Percentiles rank a stretch among this genome's conserved stretches.
Conservation (phyloP, 495 filamentous ascomycete genomes). For the Hamigera avellanea region DNA sequence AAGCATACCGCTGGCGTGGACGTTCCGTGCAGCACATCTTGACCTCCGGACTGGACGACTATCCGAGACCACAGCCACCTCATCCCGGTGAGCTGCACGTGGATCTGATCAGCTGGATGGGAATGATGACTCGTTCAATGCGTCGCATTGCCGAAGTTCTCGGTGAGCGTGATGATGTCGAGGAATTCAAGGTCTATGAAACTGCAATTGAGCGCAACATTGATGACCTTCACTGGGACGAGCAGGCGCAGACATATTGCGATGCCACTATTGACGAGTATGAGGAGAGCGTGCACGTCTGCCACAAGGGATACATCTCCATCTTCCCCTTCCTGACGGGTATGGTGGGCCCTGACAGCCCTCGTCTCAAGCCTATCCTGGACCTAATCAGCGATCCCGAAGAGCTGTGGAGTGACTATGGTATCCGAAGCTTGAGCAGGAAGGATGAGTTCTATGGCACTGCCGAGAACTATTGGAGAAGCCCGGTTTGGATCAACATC, state of each 20-base stretch:
- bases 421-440: slow-evolving; percentile 79
- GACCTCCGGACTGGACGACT: slow-evolving; percentile 91
- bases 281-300: slow-evolving; percentile 80
- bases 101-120: slow-evolving; percentile 93
- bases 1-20: slow-evolving; percentile 94
- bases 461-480: slow-evolving; percentile 94
- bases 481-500: slow-evolving; percentile 94
- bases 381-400: slow-evolving; percentile 69
- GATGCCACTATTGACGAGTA: slow-evolving; percentile 94
- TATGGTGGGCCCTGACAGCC: slow-evolving; percentile 60
- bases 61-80: slow-evolving; percentile 88
- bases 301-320: slow-evolving; percentile 93
- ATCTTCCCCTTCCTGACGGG: slow-evolving; percentile 87
- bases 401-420: slow-evolving; percentile 77
- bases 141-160: slow-evolving; percentile 64
- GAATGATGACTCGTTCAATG: slow-evolving; percentile 78
- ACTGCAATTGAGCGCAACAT: slow-evolving; percentile 77
- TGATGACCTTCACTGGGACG: slow-evolving; percentile 87
- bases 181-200: slow-evolving; percentile 58
- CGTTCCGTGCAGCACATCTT: slow-evolving; percentile 77
- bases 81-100: slow-evolving; percentile 96
- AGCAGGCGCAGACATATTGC: slow-evolving; percentile 70
- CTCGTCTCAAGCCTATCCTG: slow-evolving; percentile 59
- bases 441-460: slow-evolving; percentile 74
- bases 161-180: slow-evolving; percentile 60